These are phyloP conservation scores for Pyrrhoderma noxium DNA, from an alignment of 1,284 basidiomycete genomes.

Conservation along the genomic window DNA sequence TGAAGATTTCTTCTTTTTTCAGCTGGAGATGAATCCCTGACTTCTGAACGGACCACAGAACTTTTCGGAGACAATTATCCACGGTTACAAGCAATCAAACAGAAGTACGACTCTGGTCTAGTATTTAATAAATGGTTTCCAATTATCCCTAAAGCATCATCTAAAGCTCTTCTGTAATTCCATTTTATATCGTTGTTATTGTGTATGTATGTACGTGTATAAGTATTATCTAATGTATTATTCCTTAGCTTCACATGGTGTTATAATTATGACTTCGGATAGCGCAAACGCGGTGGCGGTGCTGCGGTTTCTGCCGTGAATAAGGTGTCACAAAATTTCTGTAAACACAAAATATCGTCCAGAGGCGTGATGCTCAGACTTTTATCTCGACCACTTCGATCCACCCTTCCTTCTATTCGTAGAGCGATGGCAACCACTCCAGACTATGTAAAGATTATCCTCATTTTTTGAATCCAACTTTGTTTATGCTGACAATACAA, in stretches of 20 bases:
- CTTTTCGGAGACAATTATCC: constrained; percentile 40
- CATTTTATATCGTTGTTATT: too few species aligned
- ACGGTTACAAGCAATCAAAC: constrained; percentile 43
- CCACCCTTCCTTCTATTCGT: constrained; percentile 23
- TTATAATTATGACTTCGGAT: too few species aligned
- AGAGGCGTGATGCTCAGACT: constrained; percentile 23
- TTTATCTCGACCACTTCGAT: constrained; percentile 26
- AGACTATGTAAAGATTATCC: constrained; percentile 44
- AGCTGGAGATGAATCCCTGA: constrained; percentile 1
- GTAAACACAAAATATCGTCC: background rate
- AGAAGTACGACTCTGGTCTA: constrained; percentile 40
- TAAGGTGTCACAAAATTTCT: background rate
- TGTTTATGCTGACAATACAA: background rate
- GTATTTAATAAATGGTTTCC: constrained; percentile 48
- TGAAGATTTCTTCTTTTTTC: too few species aligned
- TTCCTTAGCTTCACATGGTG: too few species aligned
- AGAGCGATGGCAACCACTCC: constrained; percentile 55
- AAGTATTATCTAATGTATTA: too few species aligned
- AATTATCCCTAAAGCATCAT: constrained; percentile 26
- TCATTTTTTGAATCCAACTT: background rate
- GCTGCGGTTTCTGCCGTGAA: too few species aligned
- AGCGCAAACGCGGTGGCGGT: too few species aligned
- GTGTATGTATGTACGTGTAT: too few species aligned
- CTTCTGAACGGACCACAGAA: constrained; percentile 26
- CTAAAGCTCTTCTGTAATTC: too few species aligned